Conservation (phyloP, 129 eudicot genomes). For the Artemisia annua region DNA sequence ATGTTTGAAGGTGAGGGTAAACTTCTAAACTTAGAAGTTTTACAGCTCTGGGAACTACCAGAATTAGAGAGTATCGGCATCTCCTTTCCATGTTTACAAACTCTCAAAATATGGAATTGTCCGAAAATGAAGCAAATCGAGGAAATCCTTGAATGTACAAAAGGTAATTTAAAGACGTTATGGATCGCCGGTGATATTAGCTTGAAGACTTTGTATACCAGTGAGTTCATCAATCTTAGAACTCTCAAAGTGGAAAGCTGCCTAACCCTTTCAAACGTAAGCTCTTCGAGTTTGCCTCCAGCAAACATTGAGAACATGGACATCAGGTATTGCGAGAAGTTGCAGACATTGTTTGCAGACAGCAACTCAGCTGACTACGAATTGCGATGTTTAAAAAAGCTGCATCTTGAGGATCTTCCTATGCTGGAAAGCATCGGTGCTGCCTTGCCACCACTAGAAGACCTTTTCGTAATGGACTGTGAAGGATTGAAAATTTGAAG, state of each 20-base stretch:
- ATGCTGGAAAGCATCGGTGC: slow-evolving; percentile 13
- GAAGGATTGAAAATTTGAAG: no score
- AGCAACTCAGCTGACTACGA: background rate
- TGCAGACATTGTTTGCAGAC: slow-evolving; percentile 3
- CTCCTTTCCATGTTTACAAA: slow-evolving; percentile 17
- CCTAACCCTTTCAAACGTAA: slow-evolving; percentile 2
- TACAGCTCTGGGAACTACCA: slow-evolving; percentile 41
- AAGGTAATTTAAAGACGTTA: slow-evolving; percentile 17
- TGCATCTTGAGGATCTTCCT: slow-evolving; percentile 16
- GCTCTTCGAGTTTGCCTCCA: background rate
- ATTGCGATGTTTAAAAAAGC: background rate
- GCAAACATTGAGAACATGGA: background rate
- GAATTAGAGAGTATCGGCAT: slow-evolving; percentile 2
- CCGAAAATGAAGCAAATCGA: slow-evolving; percentile 25
- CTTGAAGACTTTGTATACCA: slow-evolving; percentile 18
- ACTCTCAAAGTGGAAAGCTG: slow-evolving; percentile 24
- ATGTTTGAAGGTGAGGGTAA: slow-evolving; percentile 22
- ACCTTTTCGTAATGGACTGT: no score
- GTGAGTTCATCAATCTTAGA: background rate
- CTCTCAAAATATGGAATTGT: slow-evolving; percentile 29
- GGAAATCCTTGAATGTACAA: background rate
- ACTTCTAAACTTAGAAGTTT: slow-evolving; percentile 33
- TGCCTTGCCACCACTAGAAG: no score
- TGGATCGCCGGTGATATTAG: slow-evolving; percentile 24
- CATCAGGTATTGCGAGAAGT: slow-evolving; percentile 30